A percentile compares a stretch with the other conserved stretches of the same genome.
phyloP scores from a whole-genome alignment of 1,139 yeast genomes.

The Kluyveromyces sp. region DNA sequence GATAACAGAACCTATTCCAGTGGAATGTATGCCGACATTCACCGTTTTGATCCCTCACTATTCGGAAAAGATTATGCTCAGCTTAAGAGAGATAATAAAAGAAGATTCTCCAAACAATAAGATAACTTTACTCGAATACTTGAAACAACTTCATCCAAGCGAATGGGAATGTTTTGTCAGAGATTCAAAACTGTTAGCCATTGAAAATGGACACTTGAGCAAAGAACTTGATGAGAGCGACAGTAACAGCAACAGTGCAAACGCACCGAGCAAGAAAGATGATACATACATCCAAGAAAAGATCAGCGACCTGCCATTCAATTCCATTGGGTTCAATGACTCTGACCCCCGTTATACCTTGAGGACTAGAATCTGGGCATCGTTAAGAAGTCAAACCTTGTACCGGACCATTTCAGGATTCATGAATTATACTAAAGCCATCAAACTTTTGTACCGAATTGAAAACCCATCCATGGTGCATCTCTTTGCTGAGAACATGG shows the following conservation, averaged over 20 bases:
- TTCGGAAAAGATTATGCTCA: conserved; percentile 62
- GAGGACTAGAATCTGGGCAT: conserved; percentile 78
- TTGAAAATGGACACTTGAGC: conserved; percentile 25
- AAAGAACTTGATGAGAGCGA: conserved; percentile 10
- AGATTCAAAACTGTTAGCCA: conserved; percentile 45
- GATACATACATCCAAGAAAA: conserved; percentile 25
- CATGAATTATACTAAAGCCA: conserved; percentile 61
- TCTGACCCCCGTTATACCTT: conserved; percentile 54
- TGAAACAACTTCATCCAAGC: conserved; percentile 56
- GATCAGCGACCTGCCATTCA: conserved; percentile 56
- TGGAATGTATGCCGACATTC: conserved; percentile 72
- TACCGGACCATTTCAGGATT: conserved; percentile 76
- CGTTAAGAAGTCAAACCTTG: conserved; percentile 68
- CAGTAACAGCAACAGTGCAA: conserved; percentile 8
- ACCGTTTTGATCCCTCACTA: conserved; percentile 86
- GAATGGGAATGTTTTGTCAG: conserved; percentile 78
- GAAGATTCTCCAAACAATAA: conserved; percentile 53
- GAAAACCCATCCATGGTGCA: conserved; percentile 50
- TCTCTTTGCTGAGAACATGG: conserved; percentile 33
- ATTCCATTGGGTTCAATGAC: conserved; percentile 63
- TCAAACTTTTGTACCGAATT: conserved; percentile 54
- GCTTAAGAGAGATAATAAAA: conserved; percentile 59
- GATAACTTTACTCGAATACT: conserved; percentile 64
- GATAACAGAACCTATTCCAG: conserved; percentile 63
- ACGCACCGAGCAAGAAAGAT: conserved; percentile 6